phyloP scores from a whole-genome alignment of 2,329 filamentous ascomycete genomes.

The Passalora sequoiae region DNA sequence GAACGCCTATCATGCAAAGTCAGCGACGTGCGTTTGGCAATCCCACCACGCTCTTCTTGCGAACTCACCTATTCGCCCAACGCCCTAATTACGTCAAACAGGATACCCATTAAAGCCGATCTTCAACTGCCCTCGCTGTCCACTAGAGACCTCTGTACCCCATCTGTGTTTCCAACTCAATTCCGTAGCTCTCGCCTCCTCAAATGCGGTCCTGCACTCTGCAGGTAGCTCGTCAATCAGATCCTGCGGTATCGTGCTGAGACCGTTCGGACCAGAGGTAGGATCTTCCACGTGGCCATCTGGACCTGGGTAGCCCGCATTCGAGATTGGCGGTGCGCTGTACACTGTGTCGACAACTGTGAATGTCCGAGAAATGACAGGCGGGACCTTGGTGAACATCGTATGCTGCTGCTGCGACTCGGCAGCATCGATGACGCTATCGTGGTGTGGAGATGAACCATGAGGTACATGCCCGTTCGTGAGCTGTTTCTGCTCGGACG shows the following conservation, averaged over 20 bases:
- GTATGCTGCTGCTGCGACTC: conserved; percentile 23
- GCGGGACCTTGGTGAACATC: conserved; percentile 52
- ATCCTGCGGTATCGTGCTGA: conserved; percentile 61
- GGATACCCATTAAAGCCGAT: conserved; percentile 48
- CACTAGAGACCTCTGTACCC: conserved; percentile 61
- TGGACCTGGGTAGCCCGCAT: conserved; percentile 55
- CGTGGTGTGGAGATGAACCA: conserved; percentile 16
- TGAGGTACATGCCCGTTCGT: conserved; percentile 22
- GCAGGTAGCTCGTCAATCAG: conserved; percentile 61
- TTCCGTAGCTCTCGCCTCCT: conserved; percentile 61
- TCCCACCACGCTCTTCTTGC: conserved; percentile 9
- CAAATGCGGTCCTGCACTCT: conserved; percentile 68
- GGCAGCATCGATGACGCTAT: conserved; percentile 13
- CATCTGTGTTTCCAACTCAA: conserved; percentile 68
- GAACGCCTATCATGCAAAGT: not conserved
- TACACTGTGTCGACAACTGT: conserved; percentile 58
- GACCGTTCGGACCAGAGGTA: conserved; percentile 46
- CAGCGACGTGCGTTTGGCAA: not conserved
- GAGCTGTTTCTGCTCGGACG: conserved; percentile 23
- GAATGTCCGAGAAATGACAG: conserved; percentile 56
- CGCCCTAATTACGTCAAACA: conserved; percentile 38
- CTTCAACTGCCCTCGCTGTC: conserved; percentile 42
- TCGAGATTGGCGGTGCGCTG: conserved; percentile 54
- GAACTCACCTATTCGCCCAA: conserved; percentile 35
- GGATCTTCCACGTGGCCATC: conserved; percentile 49